Conservation (phyloP, 768 basidiomycete genomes). For the Pisolithus orientalis region DNA sequence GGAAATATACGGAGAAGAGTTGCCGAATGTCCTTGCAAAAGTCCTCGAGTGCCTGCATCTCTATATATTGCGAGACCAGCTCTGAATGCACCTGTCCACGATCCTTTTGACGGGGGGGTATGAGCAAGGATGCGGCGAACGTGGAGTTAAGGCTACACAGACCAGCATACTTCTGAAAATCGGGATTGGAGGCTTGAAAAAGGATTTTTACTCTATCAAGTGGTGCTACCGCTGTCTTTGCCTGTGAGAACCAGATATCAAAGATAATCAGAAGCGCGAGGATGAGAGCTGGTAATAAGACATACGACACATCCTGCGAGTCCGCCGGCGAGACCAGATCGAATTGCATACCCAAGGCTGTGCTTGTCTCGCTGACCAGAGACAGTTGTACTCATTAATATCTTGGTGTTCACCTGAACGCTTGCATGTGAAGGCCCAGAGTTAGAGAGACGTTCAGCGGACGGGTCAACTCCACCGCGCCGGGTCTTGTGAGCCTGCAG, state of each 20-base stretch:
- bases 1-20: slow-evolving; percentile 93
- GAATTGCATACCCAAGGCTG: slow-evolving; percentile 55
- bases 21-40: slow-evolving; percentile 94
- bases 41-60: slow-evolving; percentile 64
- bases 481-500: background rate
- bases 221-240: slow-evolving; percentile 92
- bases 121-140: slow-evolving; percentile 19
- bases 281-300: slow-evolving; percentile 11
- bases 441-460: background rate
- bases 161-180: slow-evolving; percentile 93
- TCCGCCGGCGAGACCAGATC: slow-evolving; percentile 88
- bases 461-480: background rate
- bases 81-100: slow-evolving; percentile 77
- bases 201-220: slow-evolving; percentile 98
- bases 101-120: slow-evolving; percentile 42
- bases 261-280: slow-evolving; percentile 1
- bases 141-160: slow-evolving; percentile 15
- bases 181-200: slow-evolving; percentile 94
- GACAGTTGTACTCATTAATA: slow-evolving; percentile 29
- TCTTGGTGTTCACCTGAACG: background rate
- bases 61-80: slow-evolving; percentile 70
- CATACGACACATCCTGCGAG: slow-evolving; percentile 89
- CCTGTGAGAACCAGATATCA: slow-evolving; percentile 39
- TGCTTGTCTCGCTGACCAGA: slow-evolving; percentile 44
- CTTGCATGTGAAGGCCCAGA: slow-evolving; percentile 4